Base-by-base conservation (phyloP, 768 basidiomycete species). In the Lentinula edodes region DNA sequence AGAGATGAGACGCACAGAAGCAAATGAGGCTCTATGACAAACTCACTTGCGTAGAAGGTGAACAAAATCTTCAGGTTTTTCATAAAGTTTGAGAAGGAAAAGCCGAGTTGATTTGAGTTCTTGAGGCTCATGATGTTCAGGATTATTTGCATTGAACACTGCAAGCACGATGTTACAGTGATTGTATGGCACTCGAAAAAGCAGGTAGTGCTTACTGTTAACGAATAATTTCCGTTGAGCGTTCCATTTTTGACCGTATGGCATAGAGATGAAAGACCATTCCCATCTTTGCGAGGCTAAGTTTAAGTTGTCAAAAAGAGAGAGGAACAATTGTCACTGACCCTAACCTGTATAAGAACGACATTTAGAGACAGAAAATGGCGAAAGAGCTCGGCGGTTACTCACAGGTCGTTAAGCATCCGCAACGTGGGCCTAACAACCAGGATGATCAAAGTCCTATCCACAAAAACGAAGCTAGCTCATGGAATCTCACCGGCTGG, bases 231-330 rank as follows among this genome's bases (percentile, higher is more conserved):
- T 66, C 61, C 74, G 68, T 35, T 70, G 70, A 35, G 71, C 39
- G 43, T 70, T 69, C 75, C 76, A 76, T 61, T 63, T 61, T 23
- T 75, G 68, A 35, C 71, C 71, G 58, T 76, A 74, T 54, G 68
- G 69, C 35, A 70, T 57, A 53, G 71, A 66, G 8, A 65, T 48
- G 20, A 72, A 66, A 46, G 63, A 66, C 43, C 65, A 66, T n/a
- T 58, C 63, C 45, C 63, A 65, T 48, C 69, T 68, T 38, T 66
- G 32, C 12, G 34, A 38, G 35, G 42, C 4, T 18, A 18, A 61
- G 57, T 8, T n/a, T 2, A 23, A 23, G 45, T 46, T 46, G 20
- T 28, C 28, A 28, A 28, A 28, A 3, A 28, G 28, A 28, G 8
- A 48, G 7, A 39, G 38, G 46, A 9, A 10, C 28, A 28, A 28